Evolutionary conservation across 768 basidiomycete species (phyloP).

Genomic region (Rhizopogon salebrosus): DNA sequence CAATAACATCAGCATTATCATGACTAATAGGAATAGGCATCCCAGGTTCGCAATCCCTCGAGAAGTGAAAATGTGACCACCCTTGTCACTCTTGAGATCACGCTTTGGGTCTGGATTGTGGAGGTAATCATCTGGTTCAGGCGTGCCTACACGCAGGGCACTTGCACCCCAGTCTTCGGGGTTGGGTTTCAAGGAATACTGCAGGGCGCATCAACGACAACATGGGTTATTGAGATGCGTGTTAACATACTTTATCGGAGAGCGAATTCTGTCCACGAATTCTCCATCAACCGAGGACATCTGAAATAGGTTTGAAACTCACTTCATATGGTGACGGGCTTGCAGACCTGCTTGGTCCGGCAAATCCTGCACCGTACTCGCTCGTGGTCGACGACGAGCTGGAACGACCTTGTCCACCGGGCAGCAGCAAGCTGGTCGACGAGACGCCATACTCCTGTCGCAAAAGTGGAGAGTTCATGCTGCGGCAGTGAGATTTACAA

Average conservation of each 20-base stretch:
- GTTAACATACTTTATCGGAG: conserved; percentile 16
- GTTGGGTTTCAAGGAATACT: conserved; percentile 37
- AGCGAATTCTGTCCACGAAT: conserved; percentile 20
- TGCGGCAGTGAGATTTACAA: conserved; percentile 1
- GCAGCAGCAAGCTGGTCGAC: conserved; percentile 19
- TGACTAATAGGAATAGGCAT: conserved; percentile 54
- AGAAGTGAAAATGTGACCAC: conserved; percentile 54
- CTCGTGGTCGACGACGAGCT: conserved; percentile 15
- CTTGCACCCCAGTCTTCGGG: conserved; percentile 47
- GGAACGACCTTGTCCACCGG: conserved; percentile 11
- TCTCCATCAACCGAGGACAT: background rate
- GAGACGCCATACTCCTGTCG: conserved; percentile 23
- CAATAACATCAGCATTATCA: conserved; percentile 49
- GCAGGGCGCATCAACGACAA: background rate
- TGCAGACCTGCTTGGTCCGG: conserved; percentile 14
- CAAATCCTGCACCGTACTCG: conserved; percentile 12
- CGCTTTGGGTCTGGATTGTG: conserved; percentile 59
- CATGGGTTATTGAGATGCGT: background rate
- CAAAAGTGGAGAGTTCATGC: conserved; percentile 22
- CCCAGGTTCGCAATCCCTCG: conserved; percentile 66
- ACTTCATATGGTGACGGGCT: conserved; percentile 26
- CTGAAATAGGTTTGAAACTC: conserved; percentile 2
- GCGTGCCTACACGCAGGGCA: conserved; percentile 34
- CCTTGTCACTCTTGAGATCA: conserved; percentile 48
- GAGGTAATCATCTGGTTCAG: conserved; percentile 60